Evolutionary conservation across 2,329 filamentous ascomycete genomes (phyloP), one percentile per base, ranked within the genome.

Genomic region (Juglanconis juglandina): DNA sequence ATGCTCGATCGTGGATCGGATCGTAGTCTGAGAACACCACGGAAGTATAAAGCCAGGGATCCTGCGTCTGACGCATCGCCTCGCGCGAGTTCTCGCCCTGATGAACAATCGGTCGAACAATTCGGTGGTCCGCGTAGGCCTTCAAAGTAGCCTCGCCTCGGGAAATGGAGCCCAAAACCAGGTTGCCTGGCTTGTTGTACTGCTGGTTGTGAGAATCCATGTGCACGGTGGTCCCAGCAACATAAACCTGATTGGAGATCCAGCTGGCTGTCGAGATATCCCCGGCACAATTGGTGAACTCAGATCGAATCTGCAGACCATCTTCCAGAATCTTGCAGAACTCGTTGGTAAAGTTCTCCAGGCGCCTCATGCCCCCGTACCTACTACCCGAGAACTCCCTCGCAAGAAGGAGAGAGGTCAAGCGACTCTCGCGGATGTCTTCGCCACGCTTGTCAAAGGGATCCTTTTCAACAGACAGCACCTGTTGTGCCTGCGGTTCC

Each of bases 121-220:
- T 81, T 0, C 83, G 78, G 65, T 88, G 86, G 47, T 87, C 79
- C 0, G 83, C 72, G 66, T 81, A 82, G 0, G 83, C 80, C 5
- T 70, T 76, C 2, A 88, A 68, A 0, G 74, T 78, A 8, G 34
- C 49, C n/a, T n/a, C 17, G 0, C 79, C 76, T 1, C 68, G 66
- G 0, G 61, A 65, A 1, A 77, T 73, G 0, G 82, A 86, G 6
- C 82, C 85, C 1, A 88, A 70, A 1, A 85, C 72, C 9, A 88
- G 70, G 65, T 88, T 88, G 1, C 86, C 85, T 0, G 82, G 80
- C 65, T 84, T 87, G 65, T 88, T 88, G 67, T 88, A 88, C 63
- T 87, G 85, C 66, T 87, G 84, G 60, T 87, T 88, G 47, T 85
- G 82, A 0, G 76, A 72, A 65, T 88, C 86, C 0, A 84, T 87